Evolutionary conservation across 352 stramenopile genomes (phyloP).

Genomic region (Nothophytophthora sp.): DNA sequence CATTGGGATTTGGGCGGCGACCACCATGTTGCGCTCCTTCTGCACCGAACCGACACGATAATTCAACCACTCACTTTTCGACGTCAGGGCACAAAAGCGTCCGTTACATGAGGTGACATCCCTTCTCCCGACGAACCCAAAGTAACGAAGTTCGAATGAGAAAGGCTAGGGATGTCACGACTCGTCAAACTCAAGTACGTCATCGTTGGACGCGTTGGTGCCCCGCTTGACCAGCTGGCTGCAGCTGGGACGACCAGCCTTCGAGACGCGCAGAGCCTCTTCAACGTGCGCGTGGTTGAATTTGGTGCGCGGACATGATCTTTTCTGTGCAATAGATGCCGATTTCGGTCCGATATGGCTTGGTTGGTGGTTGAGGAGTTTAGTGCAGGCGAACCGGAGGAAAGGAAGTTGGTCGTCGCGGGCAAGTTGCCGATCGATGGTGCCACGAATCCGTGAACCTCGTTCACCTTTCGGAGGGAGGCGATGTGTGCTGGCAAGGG

Average conservation of each 20-base stretch:
- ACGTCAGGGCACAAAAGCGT: conserved; percentile 12
- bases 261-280: too few species aligned
- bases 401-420: too few species aligned
- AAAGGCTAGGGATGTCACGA: conserved; percentile 12
- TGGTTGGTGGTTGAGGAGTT: neutral
- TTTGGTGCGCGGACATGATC: neutral
- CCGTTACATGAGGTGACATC: conserved; percentile 16
- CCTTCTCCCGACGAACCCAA: neutral
- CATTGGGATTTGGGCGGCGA: conserved; percentile 11
- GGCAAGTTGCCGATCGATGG: too few species aligned
- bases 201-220: too few species aligned
- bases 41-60: conserved; percentile 10
- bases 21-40: conserved; percentile 17
- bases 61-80: conserved; percentile 7
- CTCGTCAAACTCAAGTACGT: neutral
- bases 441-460: too few species aligned
- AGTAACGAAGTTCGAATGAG: neutral
- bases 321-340: neutral
- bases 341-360: neutral
- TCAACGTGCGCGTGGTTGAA: conserved; percentile 22
- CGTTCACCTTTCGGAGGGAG: too few species aligned
- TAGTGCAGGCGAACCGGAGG: too few species aligned
- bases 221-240: too few species aligned
- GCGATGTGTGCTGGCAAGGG: too few species aligned
- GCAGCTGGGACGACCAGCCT: too few species aligned